Evolutionary conservation across 768 basidiomycete genomes (phyloP), one percentile per base, ranked within the genome.

Genomic region (Terana coerulea): DNA sequence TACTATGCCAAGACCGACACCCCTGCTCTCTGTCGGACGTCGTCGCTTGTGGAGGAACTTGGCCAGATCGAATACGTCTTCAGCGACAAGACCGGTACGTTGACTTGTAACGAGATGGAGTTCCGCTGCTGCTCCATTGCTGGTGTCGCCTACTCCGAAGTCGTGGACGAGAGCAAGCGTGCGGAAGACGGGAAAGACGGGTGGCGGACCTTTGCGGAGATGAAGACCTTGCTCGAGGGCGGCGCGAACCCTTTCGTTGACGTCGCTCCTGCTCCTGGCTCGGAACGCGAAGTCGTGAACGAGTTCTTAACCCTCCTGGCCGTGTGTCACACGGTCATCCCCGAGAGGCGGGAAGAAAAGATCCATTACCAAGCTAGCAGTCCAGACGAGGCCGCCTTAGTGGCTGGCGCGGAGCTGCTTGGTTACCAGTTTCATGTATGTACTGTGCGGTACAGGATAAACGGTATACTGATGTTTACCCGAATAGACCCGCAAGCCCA

Each of bases 41-140:
- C 95, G 1, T 93, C 92, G 2, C 83, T 99, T 17, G 97, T 99
- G 12, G 97, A 99, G 70, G 97, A 99, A 65, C 83, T 99, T 11
- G 97, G 97, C 0, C 97, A 98, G 67, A 98, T 98, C 54, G 93
- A 95, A 73, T 95, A 91, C 61, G 89, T 95, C 2, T 95, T 95
- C 72, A 91, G 88, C 51, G 91, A 95, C 71, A 95, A 95, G 71
- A 94, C 92, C 1, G 91, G 95, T 6, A 98, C 95, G 0, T 75
- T 98, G 21, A 98, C 95, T 2, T 81, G 95, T 56, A 98, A 98
- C 70, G 93, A 97, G 68, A 98, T 98, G 95, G 95, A 98, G 67
- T 98, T 98, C 67, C 80, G 84, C 22, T 86, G 89, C 64, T 95
- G 88, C 62, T 88, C 84, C 49, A 84, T 98, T 51, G 95, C 80